These are phyloP conservation scores for Cnidoscolus chayamansa DNA, from an alignment of 441 rosid genomes.

Conservation along the genomic window DNA sequence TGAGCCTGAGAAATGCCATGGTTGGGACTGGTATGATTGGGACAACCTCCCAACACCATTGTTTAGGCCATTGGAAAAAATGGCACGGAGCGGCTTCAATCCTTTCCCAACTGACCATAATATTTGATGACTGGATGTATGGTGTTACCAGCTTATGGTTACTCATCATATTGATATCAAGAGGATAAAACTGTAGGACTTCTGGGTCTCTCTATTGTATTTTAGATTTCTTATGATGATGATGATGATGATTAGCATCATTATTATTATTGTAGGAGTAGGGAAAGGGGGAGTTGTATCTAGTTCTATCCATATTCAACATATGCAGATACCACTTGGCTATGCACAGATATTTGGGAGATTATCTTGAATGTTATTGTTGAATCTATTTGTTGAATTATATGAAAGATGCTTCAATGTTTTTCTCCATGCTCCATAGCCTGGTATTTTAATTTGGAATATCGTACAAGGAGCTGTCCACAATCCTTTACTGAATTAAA, in stretches of 20 bases:
- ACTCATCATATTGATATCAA: not conserved
- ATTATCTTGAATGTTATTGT: not conserved
- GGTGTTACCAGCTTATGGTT: not conserved
- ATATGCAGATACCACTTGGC: too few species aligned
- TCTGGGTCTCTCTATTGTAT: not conserved
- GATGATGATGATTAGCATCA: too few species aligned
- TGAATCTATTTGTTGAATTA: not conserved
- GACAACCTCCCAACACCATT: conserved; percentile 58
- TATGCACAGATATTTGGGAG: not conserved
- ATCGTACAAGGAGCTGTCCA: not conserved
- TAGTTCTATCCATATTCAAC: too few species aligned
- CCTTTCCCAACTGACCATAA: conserved; percentile 41
- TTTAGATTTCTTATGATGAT: too few species aligned
- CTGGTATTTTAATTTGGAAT: not conserved
- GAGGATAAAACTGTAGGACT: not conserved
- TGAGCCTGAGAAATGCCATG: conserved; percentile 70
- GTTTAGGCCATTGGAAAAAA: conserved; percentile 67
- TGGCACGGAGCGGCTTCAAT: conserved; percentile 56
- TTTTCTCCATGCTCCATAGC: not conserved
- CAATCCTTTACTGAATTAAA: too few species aligned
- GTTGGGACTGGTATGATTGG: conserved; percentile 88
- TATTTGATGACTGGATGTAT: not conserved
- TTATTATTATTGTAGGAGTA: too few species aligned
- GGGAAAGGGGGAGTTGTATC: too few species aligned
- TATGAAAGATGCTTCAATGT: not conserved